Evolutionary conservation across 1,139 yeast species (phyloP).

Genomic region (Lodderomyces margitis): DNA sequence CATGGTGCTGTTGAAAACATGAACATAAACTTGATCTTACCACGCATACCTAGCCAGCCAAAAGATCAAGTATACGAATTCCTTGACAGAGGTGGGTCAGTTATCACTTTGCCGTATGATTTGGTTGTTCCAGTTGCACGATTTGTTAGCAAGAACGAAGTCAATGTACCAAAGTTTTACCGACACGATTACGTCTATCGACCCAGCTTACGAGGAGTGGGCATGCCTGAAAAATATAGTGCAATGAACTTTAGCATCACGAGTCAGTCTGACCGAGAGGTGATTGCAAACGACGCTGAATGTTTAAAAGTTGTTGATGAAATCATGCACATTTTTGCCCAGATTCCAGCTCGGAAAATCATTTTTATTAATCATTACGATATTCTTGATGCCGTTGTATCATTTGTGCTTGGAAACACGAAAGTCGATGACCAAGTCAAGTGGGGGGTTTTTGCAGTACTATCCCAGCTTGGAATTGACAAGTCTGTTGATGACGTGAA

Average conservation of each 20-base stretch:
- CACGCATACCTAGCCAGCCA: slow-evolving; percentile 72
- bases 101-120: slow-evolving; percentile 85
- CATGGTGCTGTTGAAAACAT: slow-evolving; percentile 88
- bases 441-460: slow-evolving; percentile 61
- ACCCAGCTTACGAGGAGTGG: slow-evolving; percentile 45
- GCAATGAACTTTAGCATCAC: slow-evolving; percentile 87
- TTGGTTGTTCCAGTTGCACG: slow-evolving; percentile 87
- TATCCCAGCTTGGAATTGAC: slow-evolving; percentile 76
- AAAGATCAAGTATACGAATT: slow-evolving; percentile 70
- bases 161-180: slow-evolving; percentile 60
- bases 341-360: slow-evolving; percentile 50
- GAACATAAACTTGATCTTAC: slow-evolving; percentile 57
- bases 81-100: slow-evolving; percentile 81
- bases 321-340: slow-evolving; percentile 60
- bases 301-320: slow-evolving; percentile 80
- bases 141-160: slow-evolving; percentile 60
- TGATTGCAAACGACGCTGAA: slow-evolving; percentile 72
- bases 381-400: slow-evolving; percentile 61
- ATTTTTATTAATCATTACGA: slow-evolving; percentile 79
- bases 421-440: slow-evolving; percentile 63
- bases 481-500: slow-evolving; percentile 66
- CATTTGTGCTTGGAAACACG: slow-evolving; percentile 72
- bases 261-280: slow-evolving; percentile 42
- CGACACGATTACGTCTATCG: slow-evolving; percentile 82
- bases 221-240: slow-evolving; percentile 75